Conservation (phyloP, 1,284 basidiomycete species). For the Meira nashicola region DNA sequence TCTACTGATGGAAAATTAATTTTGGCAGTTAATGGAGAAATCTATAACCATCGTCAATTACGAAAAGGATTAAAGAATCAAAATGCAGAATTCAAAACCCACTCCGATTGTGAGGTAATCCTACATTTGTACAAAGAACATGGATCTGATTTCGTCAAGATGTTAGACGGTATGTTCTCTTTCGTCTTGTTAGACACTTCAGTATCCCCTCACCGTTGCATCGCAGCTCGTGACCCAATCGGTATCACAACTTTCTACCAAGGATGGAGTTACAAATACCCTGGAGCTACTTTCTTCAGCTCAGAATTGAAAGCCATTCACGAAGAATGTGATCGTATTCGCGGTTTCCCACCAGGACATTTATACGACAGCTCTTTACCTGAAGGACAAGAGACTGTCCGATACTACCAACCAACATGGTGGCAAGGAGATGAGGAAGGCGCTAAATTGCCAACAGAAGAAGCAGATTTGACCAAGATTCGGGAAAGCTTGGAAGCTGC, state of each 20-base stretch:
- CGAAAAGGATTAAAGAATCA: constrained; percentile 63
- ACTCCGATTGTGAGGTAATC: constrained; percentile 98
- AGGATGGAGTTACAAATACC: constrained; percentile 79
- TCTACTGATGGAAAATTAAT: constrained; percentile 79
- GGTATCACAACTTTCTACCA: constrained; percentile 98
- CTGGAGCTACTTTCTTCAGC: constrained; percentile 83
- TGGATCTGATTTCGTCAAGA: constrained; percentile 53
- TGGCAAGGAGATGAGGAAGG: constrained; percentile 56
- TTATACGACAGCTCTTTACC: constrained; percentile 56
- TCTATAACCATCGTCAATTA: constrained; percentile 91
- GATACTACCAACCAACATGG: constrained; percentile 54
- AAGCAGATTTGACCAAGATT: constrained; percentile 63
- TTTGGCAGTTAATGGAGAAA: constrained; percentile 96
- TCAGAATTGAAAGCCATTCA: constrained; percentile 91
- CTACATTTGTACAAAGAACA: constrained; percentile 58
- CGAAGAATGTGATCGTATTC: constrained; percentile 89
- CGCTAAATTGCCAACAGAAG: constrained; percentile 61
- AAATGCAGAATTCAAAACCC: constrained; percentile 82
- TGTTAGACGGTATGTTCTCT: constrained; percentile 97
- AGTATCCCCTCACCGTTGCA: constrained; percentile 77
- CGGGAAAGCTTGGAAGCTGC: constrained; percentile 78
- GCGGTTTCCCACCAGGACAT: constrained; percentile 95
- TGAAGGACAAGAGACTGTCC: constrained; percentile 48
- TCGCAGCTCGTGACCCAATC: constrained; percentile 94
- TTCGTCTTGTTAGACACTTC: constrained; percentile 94